Base-by-base conservation (phyloP, 139 green algal genomes). In the Chlamydomonas incerta region DNA sequence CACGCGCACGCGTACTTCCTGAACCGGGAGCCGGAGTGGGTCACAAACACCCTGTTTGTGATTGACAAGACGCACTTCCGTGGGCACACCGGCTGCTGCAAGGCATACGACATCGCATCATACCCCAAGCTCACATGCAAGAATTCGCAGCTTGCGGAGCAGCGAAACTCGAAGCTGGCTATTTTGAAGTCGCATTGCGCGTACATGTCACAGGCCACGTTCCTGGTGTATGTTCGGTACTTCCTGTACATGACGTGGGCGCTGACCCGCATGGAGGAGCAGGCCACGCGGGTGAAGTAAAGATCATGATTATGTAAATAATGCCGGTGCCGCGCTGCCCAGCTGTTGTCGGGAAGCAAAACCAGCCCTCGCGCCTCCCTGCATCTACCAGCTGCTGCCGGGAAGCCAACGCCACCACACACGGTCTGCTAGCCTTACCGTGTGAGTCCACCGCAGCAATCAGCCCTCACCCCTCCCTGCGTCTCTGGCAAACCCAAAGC, bases 141-240 rank as follows among this genome's bases (percentile, higher is more conserved):
- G 20, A 73, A 73, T 18, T 73, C 68, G 2, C 70, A 76, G 41
- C 28, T 76, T 21, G 70, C 70, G 1, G 70, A 76, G 41, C 70
- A 76, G 55, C 17, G 58, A 26, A 76, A 76, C 26, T 23, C 70
- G 3, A 58, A 41, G 23, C 70, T 76, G 3, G 41, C 37, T 0
- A 60, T 76, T 4, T 6, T 76, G 8, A 76, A 76, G 70, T 60
- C 70, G 0, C 70, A 76, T 41, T 76, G 70, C 41, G 70, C 70
- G 9, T 73, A 31, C 20, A 73, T 73, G 68, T n/a, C 68, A 1
- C 68, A 73, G 68, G 33, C 68, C 17, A 35, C 62, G 24, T 76
- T 76, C 41, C 41, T 76, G 37, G 26, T 60, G 9, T 60, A 76
- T 26, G 41, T 76, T 24, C 37, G 70, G 0, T 76, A 60, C 70